Percentiles rank a stretch among this genome's conserved stretches.
Conservation (phyloP, 1,284 basidiomycete genomes). For the Phenoliferia sp. region DNA sequence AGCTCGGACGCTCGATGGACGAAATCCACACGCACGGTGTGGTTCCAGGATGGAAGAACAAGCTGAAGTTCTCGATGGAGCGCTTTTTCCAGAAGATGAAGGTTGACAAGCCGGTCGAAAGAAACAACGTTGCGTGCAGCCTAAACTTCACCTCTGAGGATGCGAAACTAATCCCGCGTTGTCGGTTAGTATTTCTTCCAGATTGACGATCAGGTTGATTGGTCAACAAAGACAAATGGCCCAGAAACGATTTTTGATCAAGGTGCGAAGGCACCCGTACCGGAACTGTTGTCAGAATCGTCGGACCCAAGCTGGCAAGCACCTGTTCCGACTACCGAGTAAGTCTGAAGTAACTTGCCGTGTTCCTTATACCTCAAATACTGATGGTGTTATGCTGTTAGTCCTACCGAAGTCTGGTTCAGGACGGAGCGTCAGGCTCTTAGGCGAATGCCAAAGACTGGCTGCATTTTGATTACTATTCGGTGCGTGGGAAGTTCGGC, state of each 20-base stretch:
- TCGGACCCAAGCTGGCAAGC: constrained; percentile 41
- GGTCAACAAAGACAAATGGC: constrained; percentile 62
- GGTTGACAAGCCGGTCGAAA: constrained; percentile 62
- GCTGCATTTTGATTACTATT: constrained; percentile 71
- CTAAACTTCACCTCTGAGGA: neutral
- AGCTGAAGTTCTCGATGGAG: constrained; percentile 59
- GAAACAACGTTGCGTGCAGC: constrained; percentile 65
- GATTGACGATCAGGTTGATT: constrained; percentile 61
- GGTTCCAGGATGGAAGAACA: constrained; percentile 64
- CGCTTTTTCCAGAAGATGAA: constrained; percentile 61
- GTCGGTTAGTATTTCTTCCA: constrained; percentile 21
- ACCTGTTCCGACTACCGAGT: constrained; percentile 17
- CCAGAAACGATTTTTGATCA: constrained; percentile 55
- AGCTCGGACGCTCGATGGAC: constrained; percentile 64
- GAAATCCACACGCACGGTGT: constrained; percentile 65
- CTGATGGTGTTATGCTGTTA: neutral
- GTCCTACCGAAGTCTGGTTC: constrained; percentile 49
- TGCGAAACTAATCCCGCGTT: neutral
- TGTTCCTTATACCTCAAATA: too few relatives aligned
- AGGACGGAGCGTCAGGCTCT: constrained; percentile 69
- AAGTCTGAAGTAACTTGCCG: neutral
- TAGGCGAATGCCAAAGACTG: constrained; percentile 49
- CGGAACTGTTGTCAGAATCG: constrained; percentile 35
- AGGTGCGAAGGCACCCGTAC: constrained; percentile 37
- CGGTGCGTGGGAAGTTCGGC: too few relatives aligned